These are phyloP conservation scores for Podospora fimiseda DNA, from an alignment of 495 filamentous ascomycete genomes.

Conservation along the genomic window DNA sequence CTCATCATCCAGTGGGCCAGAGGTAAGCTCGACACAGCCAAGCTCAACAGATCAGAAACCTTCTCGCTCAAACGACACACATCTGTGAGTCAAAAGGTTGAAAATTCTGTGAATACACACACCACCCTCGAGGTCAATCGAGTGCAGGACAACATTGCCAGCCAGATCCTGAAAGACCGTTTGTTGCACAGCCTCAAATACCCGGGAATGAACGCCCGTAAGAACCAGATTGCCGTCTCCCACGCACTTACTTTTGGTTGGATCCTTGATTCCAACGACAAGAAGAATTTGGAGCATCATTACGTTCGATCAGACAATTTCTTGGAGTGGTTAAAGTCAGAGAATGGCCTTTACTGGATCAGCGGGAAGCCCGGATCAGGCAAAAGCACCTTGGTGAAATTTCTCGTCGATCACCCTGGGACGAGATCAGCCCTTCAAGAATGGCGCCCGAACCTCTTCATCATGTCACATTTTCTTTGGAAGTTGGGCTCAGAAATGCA, in stretches of 20 bases:
- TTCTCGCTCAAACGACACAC: not conserved
- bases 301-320: conserved; percentile 1
- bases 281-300: too few relatives aligned
- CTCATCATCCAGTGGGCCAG: not conserved
- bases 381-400: conserved; percentile 2
- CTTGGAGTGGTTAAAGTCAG: not conserved
- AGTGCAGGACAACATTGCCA: not conserved
- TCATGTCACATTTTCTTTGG: not conserved
- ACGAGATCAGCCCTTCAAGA: not conserved
- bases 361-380: conserved; percentile 1
- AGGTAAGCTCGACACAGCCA: not conserved
- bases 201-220: not conserved
- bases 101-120: not conserved
- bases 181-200: not conserved
- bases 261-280: not conserved
- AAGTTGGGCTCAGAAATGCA: not conserved
- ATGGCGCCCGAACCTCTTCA: conserved; percentile 12
- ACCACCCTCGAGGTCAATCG: not conserved
- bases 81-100: too few relatives aligned
- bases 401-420: not conserved
- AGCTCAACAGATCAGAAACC: not conserved
- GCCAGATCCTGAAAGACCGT: not conserved
- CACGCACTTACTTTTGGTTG: not conserved
- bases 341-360: not conserved
- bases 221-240: not conserved